A percentile compares a stretch with the other conserved stretches of the same genome.
Conservation (phyloP, 306 rosid species). For the Castanea crenata region DNA sequence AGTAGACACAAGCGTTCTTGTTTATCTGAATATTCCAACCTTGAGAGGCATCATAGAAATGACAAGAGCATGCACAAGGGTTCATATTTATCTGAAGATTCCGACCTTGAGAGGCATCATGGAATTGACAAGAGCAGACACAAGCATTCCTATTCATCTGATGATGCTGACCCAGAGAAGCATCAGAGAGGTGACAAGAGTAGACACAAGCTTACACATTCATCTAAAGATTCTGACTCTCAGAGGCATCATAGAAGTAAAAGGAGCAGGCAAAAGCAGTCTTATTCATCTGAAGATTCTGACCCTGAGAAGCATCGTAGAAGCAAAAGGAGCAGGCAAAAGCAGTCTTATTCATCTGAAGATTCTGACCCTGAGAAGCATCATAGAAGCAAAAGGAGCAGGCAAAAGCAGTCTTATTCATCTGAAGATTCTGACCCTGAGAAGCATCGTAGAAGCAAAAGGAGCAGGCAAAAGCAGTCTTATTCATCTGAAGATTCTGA, state of each 20-base stretch:
- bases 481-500: constrained; percentile 26
- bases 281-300: constrained; percentile 22
- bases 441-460: constrained; percentile 21
- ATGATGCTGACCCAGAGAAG: constrained; percentile 27
- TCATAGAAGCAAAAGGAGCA: constrained; percentile 22
- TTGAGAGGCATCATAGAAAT: constrained; percentile 6
- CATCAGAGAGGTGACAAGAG: constrained; percentile 26
- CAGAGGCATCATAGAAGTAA: constrained; percentile 17
- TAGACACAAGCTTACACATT: constrained; percentile 13
- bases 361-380: constrained; percentile 17
- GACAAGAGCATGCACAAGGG: background rate
- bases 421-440: constrained; percentile 23
- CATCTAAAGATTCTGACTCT: constrained; percentile 20
- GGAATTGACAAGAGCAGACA: constrained; percentile 20
- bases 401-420: constrained; percentile 25
- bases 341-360: constrained; percentile 22
- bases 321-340: constrained; percentile 26
- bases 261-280: constrained; percentile 23
- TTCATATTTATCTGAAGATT: constrained; percentile 9
- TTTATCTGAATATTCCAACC: background rate
- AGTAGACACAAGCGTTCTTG: constrained; percentile 25
- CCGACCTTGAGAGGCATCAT: background rate
- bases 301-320: constrained; percentile 24
- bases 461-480: constrained; percentile 25
- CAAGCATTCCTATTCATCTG: constrained; percentile 26